Evolutionary conservation across 306 rosid genomes (phyloP).

Genomic region (cucumber (Cucumis sativus)): Cucumber_9930_V3 NC_026655.2:7565001-7565500

Average conservation of each 20-base stretch:
- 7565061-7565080: constrained; percentile 32
- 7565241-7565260: constrained; percentile 41
- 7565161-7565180: constrained; percentile 58
- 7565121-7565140: constrained; percentile 42
- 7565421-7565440: constrained; percentile 75
- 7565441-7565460: constrained; percentile 87
- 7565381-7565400: constrained; percentile 44
- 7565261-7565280: constrained; percentile 37
- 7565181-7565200: constrained; percentile 66
- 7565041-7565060: constrained; percentile 61
- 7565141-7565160: constrained; percentile 66
- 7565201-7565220: constrained; percentile 54
- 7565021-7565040: constrained; percentile 34
- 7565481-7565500: constrained; percentile 77
- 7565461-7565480: constrained; percentile 63
- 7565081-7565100: constrained; percentile 67
- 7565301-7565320: constrained; percentile 71
- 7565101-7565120: constrained; percentile 42
- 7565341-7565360: constrained; percentile 24
- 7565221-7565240: constrained; percentile 29
- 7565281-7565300: constrained; percentile 33
- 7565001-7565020: constrained; percentile 37
- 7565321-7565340: constrained; percentile 5
- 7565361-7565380: constrained; percentile 40
- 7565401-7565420: constrained; percentile 63